Conservation (phyloP, 1,284 basidiomycete genomes). For the Acaromyces ingoldii region DNA sequence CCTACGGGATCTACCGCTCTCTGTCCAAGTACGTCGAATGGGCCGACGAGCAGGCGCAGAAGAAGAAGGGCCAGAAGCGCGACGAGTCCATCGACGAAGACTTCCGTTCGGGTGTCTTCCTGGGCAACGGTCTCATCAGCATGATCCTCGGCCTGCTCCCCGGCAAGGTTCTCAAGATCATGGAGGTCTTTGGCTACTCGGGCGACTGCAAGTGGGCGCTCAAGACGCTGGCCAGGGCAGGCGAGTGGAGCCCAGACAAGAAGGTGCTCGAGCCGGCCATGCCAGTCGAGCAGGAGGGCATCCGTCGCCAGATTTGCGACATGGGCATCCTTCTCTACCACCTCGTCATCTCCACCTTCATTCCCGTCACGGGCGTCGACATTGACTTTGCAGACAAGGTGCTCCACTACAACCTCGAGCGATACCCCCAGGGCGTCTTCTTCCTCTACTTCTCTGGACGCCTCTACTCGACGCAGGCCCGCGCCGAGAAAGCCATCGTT, state of each 20-base stretch:
- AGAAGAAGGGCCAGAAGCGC: constrained; percentile 11
- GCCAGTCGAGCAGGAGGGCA: constrained; percentile 9
- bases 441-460: constrained; percentile 51
- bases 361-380: constrained; percentile 48
- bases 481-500: constrained; percentile 36
- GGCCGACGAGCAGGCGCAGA: constrained; percentile 21
- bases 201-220: constrained; percentile 40
- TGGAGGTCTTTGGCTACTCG: constrained; percentile 50
- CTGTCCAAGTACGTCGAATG: constrained; percentile 48
- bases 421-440: constrained; percentile 48
- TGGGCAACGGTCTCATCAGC: constrained; percentile 49
- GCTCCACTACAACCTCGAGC: constrained; percentile 43
- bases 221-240: constrained; percentile 36
- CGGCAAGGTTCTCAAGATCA: constrained; percentile 48
- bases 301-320: constrained; percentile 30
- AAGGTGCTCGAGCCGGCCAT: constrained; percentile 24
- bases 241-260: constrained; percentile 31
- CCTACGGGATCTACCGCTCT: constrained; percentile 49
- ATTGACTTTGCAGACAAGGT: constrained; percentile 48
- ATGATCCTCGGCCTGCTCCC: constrained; percentile 49
- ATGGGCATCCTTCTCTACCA: constrained; percentile 48
- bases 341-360: constrained; percentile 47
- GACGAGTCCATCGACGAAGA: constrained; percentile 36
- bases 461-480: constrained; percentile 47
- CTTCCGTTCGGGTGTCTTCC: constrained; percentile 47